Evolutionary conservation across 148 eudicot species (phyloP).

Genomic region (Heliosperma pusillum): DNA sequence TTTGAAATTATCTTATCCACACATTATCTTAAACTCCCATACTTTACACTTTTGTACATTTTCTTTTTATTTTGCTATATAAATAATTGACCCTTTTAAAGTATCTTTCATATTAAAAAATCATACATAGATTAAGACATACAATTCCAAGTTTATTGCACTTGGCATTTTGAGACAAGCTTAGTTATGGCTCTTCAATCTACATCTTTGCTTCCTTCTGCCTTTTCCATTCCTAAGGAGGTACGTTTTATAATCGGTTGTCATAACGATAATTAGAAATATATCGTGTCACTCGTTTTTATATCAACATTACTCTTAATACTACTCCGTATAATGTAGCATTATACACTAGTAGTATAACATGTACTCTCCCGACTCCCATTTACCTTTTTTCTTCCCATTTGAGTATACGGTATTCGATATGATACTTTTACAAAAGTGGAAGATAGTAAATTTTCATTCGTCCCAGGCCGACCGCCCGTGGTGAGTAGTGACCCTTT

Average conservation of each 20-base stretch:
- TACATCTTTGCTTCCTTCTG: slow-evolving; percentile 58
- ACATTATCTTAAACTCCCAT: slow-evolving; percentile 12
- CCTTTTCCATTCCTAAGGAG: slow-evolving; percentile 66
- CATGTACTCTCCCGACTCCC: no score
- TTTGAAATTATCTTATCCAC: slow-evolving; percentile 42
- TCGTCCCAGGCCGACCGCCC: no score
- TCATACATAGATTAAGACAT: neutral
- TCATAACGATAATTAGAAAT: no score
- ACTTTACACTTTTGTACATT: neutral
- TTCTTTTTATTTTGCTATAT: slow-evolving; percentile 14
- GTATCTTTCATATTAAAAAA: slow-evolving; percentile 9
- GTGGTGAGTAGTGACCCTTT: no score
- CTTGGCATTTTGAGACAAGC: neutral
- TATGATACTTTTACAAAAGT: no score
- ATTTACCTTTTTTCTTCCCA: no score
- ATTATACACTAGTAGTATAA: no score
- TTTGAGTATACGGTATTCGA: no score
- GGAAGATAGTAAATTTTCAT: no score
- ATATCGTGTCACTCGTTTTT: no score
- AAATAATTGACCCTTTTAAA: slow-evolving; percentile 8
- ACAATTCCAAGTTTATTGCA: neutral
- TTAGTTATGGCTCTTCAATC: slow-evolving; percentile 68
- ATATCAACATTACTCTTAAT: no score
- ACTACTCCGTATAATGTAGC: no score
- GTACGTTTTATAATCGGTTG: slow-evolving; percentile 24